phyloP scores from a whole-genome alignment of 148 eudicot species.

The Silene latifolia region DNA sequence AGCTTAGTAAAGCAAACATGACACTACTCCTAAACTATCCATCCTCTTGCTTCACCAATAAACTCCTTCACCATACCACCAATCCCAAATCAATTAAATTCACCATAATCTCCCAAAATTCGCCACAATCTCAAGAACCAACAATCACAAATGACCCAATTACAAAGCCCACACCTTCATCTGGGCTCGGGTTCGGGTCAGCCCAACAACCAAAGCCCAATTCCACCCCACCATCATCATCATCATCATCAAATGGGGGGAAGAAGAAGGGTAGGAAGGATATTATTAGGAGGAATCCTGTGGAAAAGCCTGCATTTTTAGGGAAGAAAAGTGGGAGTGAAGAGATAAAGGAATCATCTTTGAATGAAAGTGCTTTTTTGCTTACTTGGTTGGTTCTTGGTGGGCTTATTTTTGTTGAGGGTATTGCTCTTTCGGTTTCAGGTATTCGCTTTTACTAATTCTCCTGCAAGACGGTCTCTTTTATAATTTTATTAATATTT shows the following conservation, averaged over 20 bases:
- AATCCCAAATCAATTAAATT: conserved; percentile 31
- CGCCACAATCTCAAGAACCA: conserved; percentile 9
- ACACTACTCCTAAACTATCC: conserved; percentile 39
- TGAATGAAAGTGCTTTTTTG: conserved; percentile 60
- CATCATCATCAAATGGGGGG: conserved; percentile 18
- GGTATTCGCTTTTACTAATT: conserved; percentile 32
- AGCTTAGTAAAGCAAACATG: conserved; percentile 28
- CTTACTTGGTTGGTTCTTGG: conserved; percentile 81
- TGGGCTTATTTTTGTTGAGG: conserved; percentile 54
- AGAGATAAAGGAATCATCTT: conserved; percentile 33
- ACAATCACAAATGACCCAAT: conserved; percentile 18
- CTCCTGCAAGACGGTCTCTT: background rate
- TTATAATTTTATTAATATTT: background rate
- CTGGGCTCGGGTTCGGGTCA: conserved; percentile 52
- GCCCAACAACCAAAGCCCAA: conserved; percentile 23
- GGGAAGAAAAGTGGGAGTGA: conserved; percentile 22
- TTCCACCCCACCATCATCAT: conserved; percentile 1
- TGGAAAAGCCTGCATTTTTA: conserved; percentile 53
- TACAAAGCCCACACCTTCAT: conserved; percentile 6
- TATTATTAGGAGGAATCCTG: conserved; percentile 54
- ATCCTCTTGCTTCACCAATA: conserved; percentile 35
- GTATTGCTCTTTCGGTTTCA: conserved; percentile 72
- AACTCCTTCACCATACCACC: conserved; percentile 35
- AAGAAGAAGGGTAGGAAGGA: conserved; percentile 51
- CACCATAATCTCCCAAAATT: conserved; percentile 30